A percentile compares a stretch with the other conserved stretches of the same genome.
These are phyloP conservation scores for Sarcodon aspratus DNA, from an alignment of 768 basidiomycete species.

Conservation along the genomic window DNA sequence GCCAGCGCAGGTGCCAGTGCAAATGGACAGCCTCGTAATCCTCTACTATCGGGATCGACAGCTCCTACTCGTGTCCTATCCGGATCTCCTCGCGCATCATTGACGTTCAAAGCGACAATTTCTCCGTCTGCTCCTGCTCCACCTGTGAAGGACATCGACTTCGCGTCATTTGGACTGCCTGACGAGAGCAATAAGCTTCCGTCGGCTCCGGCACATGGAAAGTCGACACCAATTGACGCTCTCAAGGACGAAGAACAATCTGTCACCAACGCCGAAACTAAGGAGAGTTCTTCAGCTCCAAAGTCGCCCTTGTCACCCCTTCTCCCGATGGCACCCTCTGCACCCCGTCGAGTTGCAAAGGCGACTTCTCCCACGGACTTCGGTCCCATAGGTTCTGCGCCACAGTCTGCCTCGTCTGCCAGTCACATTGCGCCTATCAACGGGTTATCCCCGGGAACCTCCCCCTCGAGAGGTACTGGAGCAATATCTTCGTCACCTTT, in stretches of 20 bases:
- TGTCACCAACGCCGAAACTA: constrained; percentile 1
- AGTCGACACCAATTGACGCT: constrained; percentile 7
- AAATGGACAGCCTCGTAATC: constrained; percentile 14
- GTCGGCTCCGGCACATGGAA: constrained; percentile 28
- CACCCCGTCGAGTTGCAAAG: constrained; percentile 35
- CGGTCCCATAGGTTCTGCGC: constrained; percentile 79
- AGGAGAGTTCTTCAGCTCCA: constrained; percentile 1
- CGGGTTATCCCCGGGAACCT: constrained; percentile 47
- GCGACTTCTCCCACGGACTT: constrained; percentile 39
- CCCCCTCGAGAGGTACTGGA: constrained; percentile 30
- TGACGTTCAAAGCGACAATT: constrained; percentile 61
- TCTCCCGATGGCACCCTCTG: constrained; percentile 36
- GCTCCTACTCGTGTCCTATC: constrained; percentile 47
- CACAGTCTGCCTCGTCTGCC: constrained; percentile 29
- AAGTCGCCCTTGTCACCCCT: constrained; percentile 31
- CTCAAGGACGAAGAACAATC: constrained; percentile 7
- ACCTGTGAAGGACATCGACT: constrained; percentile 64
- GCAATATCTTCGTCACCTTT: constrained; percentile 59
- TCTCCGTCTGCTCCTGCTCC: constrained; percentile 75
- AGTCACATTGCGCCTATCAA: constrained; percentile 26
- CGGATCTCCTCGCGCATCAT: constrained; percentile 41
- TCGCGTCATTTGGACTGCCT: constrained; percentile 55
- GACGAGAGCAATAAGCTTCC: constrained; percentile 45
- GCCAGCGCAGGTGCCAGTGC: constrained; percentile 5
- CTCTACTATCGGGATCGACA: constrained; percentile 46